These are phyloP conservation scores for Phytophthora crassamura DNA, from an alignment of 352 stramenopile species.

Conservation along the genomic window DNA sequence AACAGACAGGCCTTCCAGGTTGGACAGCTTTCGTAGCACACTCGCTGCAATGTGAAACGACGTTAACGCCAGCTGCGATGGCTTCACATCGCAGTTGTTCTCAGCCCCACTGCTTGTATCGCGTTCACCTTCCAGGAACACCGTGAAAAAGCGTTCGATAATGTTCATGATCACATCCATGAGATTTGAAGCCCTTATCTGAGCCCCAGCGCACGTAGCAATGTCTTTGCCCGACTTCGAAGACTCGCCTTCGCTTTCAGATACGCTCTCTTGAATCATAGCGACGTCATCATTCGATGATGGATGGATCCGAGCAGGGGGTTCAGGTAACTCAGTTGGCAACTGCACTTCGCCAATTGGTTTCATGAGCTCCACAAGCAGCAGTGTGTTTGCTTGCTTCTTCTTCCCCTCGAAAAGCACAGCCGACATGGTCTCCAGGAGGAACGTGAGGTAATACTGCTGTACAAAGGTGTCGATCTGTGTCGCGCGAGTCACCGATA, in stretches of 20 bases:
- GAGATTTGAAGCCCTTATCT: conserved; percentile 47
- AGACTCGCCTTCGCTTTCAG: conserved; percentile 14
- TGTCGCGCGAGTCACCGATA: conserved; percentile 43
- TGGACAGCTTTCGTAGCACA: conserved; percentile 66
- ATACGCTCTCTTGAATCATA: conserved; percentile 34
- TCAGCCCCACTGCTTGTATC: neutral
- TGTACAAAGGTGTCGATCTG: conserved; percentile 67
- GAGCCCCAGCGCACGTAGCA: conserved; percentile 32
- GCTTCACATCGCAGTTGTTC: conserved; percentile 3
- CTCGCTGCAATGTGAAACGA: conserved; percentile 74
- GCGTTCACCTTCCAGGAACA: conserved; percentile 35
- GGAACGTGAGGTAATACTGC: conserved; percentile 81
- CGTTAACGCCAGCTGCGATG: conserved; percentile 66
- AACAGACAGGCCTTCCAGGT: conserved; percentile 68
- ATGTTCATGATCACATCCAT: conserved; percentile 68
- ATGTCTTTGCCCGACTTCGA: conserved; percentile 27
- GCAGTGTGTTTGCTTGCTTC: conserved; percentile 76
- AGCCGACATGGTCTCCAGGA: conserved; percentile 80
- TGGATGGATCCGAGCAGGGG: neutral
- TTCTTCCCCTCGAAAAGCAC: conserved; percentile 82
- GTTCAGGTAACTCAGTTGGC: neutral
- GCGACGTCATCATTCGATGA: conserved; percentile 33
- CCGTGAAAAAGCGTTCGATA: conserved; percentile 45
- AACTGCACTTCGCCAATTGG: conserved; percentile 36
- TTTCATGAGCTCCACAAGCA: conserved; percentile 72